A percentile compares a stretch with the other conserved stretches of the same genome.
phyloP scores from a whole-genome alignment of 306 rosid genomes.

The Citrullus colocynthis region DNA sequence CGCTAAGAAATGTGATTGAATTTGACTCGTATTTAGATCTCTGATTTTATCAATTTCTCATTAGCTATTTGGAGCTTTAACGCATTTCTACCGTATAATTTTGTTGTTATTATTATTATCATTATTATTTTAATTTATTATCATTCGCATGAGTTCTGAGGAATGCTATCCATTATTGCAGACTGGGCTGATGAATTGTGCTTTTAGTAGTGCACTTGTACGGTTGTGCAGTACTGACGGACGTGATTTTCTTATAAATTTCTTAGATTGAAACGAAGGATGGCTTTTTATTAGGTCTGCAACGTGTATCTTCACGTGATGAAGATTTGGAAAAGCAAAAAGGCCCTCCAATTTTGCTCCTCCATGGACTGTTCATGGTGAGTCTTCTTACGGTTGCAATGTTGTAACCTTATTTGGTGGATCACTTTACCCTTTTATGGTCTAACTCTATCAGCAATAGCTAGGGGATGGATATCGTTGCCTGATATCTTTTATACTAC shows the following conservation, averaged over 20 bases:
- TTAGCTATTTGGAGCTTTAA: not conserved
- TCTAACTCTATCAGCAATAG: not conserved
- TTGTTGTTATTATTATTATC: not conserved
- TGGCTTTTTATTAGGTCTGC: constrained; percentile 72
- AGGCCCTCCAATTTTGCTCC: constrained; percentile 74
- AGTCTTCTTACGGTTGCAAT: constrained; percentile 6
- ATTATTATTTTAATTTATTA: not conserved
- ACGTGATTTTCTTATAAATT: not conserved
- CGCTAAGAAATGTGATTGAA: not conserved
- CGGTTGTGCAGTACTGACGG: not conserved
- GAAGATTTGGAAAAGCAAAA: constrained; percentile 13
- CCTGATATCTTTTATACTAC: not conserved
- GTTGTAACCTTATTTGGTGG: not conserved
- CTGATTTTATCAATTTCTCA: not conserved
- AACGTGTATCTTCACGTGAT: constrained; percentile 52
- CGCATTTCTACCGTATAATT: not conserved
- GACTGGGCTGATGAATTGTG: not conserved
- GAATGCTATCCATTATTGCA: not conserved
- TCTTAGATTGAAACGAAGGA: constrained; percentile 62
- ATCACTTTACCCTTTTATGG: not conserved
- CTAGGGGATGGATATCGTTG: not conserved
- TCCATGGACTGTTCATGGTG: constrained; percentile 83
- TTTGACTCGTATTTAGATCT: not conserved
- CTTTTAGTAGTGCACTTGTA: not conserved
- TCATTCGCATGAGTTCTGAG: not conserved